Base-by-base conservation (phyloP, 1,284 basidiomycete species). In the Cutaneotrichosporon arboriforme region DNA sequence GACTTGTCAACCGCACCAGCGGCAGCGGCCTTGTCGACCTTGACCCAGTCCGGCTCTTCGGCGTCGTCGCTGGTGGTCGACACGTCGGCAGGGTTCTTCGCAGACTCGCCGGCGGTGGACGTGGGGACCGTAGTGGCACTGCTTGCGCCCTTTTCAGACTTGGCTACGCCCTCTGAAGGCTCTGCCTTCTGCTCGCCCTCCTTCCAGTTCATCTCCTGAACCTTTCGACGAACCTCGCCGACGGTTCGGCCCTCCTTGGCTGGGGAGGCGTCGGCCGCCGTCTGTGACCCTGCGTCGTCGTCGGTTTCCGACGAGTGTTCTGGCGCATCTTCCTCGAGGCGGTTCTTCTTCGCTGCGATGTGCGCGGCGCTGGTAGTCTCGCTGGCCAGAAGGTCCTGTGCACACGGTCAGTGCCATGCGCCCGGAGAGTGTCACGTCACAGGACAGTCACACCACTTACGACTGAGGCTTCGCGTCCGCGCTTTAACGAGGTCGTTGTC, bases 281-380 rank as follows among this genome's bases (percentile, higher is more conserved):
- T 46, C 26, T 34, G 20, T 23, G 21, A 22, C 15, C 40, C 13
- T 10, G 21, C 17, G 34, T 43, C 56, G 8, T 54, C 56, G 37
- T 54, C 52, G 20, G 50, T 52, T 41, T 51, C 40, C 21, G 35
- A 36, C 7, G 23, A 34, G 9, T 35, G 36, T 18, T 45, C 42
- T n/a, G 35, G 49, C 1, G 39, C 40, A 14, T 50, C 49, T 39
- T 47, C 34, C 42, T 57, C 68, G 15, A 68, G 46, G n/a, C 71
- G 63, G 57, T 74, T 71, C 66, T 73, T 73, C 63, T 74, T 74
- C n/a, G 65, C 50, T 23, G 62, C 61, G 31, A 67, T 55, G n/a
- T 62, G 48, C 1, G 55, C 36, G 18, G 49, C 35, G 42, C 47
- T 56, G 13, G 50, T 45, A n/a, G 59, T 38, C 18, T 57, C 55